phyloP scores from a whole-genome alignment of 768 basidiomycete genomes.

The Ramaria sp. region DNA sequence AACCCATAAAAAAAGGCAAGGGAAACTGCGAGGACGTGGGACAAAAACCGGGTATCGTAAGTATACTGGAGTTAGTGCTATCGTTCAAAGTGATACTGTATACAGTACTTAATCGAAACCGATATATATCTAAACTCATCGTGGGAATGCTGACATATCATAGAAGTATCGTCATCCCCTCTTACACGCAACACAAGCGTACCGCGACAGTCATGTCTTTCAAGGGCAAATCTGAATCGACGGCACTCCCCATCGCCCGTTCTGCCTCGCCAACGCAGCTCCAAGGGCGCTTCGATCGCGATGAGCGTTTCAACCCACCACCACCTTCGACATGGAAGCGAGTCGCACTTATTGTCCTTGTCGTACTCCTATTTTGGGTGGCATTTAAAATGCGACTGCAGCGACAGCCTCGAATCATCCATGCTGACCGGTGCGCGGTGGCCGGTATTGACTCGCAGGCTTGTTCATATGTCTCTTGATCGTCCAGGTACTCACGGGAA shows the following conservation, averaged over 20 bases:
- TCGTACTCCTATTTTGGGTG: slow-evolving; percentile 36
- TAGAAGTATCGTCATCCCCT: too few relatives aligned
- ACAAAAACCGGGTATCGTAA: too few relatives aligned
- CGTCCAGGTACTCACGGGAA: slow-evolving; percentile 66
- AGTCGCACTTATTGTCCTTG: slow-evolving; percentile 29
- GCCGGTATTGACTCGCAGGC: neutral
- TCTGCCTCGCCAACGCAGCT: neutral
- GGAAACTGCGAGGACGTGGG: too few relatives aligned
- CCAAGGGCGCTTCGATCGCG: slow-evolving; percentile 10
- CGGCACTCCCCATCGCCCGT: neutral
- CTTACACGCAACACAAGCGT: too few relatives aligned
- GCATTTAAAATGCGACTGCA: slow-evolving; percentile 20
- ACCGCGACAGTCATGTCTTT: too few relatives aligned
- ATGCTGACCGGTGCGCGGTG: slow-evolving; percentile 49
- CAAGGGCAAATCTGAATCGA: neutral
- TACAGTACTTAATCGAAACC: too few relatives aligned
- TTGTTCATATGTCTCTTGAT: neutral
- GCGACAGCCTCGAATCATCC: slow-evolving; percentile 36
- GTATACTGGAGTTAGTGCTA: too few relatives aligned
- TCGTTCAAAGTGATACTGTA: too few relatives aligned
- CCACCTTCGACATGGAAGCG: slow-evolving; percentile 38
- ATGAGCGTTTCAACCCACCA: slow-evolving; percentile 36
- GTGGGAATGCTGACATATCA: too few relatives aligned
- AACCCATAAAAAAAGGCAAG: too few relatives aligned
- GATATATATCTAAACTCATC: too few relatives aligned